phyloP scores from a whole-genome alignment of 129 eudicot species.

The Smallanthus sonchifolius region DNA sequence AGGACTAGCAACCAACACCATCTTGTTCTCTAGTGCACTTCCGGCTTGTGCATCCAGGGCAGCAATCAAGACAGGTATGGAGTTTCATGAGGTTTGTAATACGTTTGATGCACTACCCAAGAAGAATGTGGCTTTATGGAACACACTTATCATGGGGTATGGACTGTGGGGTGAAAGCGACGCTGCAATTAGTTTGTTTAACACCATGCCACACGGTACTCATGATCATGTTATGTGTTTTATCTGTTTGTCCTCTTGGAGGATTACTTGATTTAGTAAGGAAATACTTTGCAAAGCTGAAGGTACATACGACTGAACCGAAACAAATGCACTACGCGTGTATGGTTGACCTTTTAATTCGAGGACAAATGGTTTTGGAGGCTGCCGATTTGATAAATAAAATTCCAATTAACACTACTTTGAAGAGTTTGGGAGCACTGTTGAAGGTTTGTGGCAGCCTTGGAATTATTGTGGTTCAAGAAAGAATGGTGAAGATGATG shows the following conservation, averaged over 20 bases:
- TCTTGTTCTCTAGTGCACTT: conserved; percentile 50
- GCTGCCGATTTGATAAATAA: no score
- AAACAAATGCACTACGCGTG: conserved; percentile 46
- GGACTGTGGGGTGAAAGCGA: conserved; percentile 33
- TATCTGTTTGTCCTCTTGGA: conserved; percentile 50
- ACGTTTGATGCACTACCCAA: conserved; percentile 26
- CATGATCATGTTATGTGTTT: conserved; percentile 24
- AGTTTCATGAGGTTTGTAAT: conserved; percentile 25
- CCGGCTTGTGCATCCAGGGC: conserved; percentile 56
- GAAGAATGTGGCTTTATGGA: conserved; percentile 55
- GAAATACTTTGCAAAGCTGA: conserved; percentile 34
- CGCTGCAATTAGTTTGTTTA: conserved; percentile 40
- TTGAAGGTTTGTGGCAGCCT: background rate
- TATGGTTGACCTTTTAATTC: conserved; percentile 45
- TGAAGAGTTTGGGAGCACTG: no score
- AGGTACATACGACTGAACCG: conserved; percentile 25
- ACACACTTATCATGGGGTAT: conserved; percentile 52
- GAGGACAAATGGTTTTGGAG: no score
- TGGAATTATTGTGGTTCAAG: background rate
- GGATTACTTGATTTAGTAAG: conserved; percentile 42
- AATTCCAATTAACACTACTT: no score
- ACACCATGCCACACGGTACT: conserved; percentile 25
- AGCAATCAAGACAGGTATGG: conserved; percentile 43
- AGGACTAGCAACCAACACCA: conserved; percentile 38
- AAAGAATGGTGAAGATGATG: background rate